Evolutionary conservation across 2,329 filamentous ascomycete genomes (phyloP), one percentile per base, ranked within the genome.

Genomic region (Aphanocladium album): DNA sequence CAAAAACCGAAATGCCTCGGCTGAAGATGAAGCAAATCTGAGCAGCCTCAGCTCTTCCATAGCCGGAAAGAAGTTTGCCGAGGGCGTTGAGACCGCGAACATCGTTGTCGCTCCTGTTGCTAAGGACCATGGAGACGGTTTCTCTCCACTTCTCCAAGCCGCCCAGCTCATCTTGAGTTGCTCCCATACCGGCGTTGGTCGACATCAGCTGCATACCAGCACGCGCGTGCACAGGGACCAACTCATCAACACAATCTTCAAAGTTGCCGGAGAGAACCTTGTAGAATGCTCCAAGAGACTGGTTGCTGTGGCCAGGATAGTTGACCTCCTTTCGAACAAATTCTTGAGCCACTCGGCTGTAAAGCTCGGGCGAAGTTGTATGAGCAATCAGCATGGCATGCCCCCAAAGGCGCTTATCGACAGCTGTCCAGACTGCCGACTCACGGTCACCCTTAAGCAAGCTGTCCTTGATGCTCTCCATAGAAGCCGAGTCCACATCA

Each of bases 311-410:
- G 2, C 90, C 87, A 3, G 88, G 79, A 57, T 88, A 88, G 71
- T 95, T 96, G 60, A 99, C 91, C 72, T 99, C 95, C 69, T 96
- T 93, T 66, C 92, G 89, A 19, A 99, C 89, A 69, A 99, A 99
- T 69, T 99, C 95, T 69, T 96, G 92, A 0, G 92, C 86, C 27
- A 99, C 93, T 71, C 96, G 90, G 72, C 92, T 96, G 83, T 96
- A 98, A 2, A 96, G 80, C 23, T 91, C 89, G 52, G 90, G 80
- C 1, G 91, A 95, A 75, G 96, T 73, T 0, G 86, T 87, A 63
- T 86, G 83, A 1, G 95, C 89, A 39, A 99, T 88, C 21, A 99
- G 80, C 83, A 99, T 89, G 3, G 95, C 96, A 73, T 99, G 96
- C 2, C 91, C 95, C 96, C 96, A 99, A 2, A 99, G 79, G 53